These are phyloP conservation scores for Globisporangium ultimum DNA, from an alignment of 352 stramenopile species.

Conservation along the genomic window DNA sequence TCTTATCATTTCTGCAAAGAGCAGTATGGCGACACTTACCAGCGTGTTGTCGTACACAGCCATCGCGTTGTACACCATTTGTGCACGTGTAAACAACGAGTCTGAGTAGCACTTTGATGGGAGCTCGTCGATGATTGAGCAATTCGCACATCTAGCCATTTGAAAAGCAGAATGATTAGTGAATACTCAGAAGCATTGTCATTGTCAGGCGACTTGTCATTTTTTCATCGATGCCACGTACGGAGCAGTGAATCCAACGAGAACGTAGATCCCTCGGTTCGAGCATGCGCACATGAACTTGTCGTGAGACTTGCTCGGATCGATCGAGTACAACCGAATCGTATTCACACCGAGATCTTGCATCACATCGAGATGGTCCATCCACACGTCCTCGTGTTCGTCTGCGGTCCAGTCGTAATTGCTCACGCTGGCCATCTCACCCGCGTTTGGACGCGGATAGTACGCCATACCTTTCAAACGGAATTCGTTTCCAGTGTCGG, in stretches of 20 bases:
- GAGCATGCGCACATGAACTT: constrained; percentile 77
- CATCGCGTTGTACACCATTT: constrained; percentile 71
- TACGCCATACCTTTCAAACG: constrained; percentile 71
- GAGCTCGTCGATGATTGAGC: constrained; percentile 38
- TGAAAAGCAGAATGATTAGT: too few relatives aligned
- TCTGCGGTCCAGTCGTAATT: constrained; percentile 68
- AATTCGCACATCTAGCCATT: constrained; percentile 32
- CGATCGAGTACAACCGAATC: constrained; percentile 61
- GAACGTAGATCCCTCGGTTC: constrained; percentile 69
- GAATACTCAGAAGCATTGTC: too few relatives aligned
- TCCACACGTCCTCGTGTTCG: constrained; percentile 55
- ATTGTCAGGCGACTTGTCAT: too few relatives aligned
- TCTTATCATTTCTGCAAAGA: too few relatives aligned
- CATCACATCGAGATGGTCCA: constrained; percentile 46
- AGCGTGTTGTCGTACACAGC: constrained; percentile 72
- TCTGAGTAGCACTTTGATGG: constrained; percentile 48
- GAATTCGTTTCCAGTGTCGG: constrained; percentile 56
- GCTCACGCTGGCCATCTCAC: constrained; percentile 39
- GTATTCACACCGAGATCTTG: constrained; percentile 60
- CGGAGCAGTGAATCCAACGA: constrained; percentile 55
- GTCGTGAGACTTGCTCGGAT: constrained; percentile 56
- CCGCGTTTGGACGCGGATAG: constrained; percentile 60
- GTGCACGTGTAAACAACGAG: constrained; percentile 43
- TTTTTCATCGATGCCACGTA: too few relatives aligned
- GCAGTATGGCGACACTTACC: too few relatives aligned